Conservation (phyloP, 2,329 filamentous ascomycete genomes). For the Albophoma yamanashiensis region DNA sequence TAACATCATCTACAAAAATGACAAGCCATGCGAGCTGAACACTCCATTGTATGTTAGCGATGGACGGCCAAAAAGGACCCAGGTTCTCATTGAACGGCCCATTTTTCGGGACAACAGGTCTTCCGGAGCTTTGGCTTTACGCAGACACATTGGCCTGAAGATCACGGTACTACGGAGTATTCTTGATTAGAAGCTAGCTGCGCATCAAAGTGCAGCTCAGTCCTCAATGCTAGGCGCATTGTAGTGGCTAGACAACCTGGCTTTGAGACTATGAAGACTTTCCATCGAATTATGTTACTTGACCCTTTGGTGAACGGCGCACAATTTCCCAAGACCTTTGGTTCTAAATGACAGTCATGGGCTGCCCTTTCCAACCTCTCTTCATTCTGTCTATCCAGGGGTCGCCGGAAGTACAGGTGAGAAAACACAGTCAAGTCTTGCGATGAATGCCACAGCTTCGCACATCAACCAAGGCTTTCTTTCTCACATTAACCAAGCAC, state of each 20-base stretch:
- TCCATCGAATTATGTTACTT: too few relatives aligned
- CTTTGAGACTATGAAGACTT: too few relatives aligned
- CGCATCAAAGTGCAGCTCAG: too few relatives aligned
- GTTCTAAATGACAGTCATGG: too few relatives aligned
- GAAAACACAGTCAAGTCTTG: not conserved
- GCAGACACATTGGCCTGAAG: not conserved
- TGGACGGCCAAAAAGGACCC: not conserved
- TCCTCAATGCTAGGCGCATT: too few relatives aligned
- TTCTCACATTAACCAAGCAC: not conserved
- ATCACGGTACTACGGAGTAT: not conserved
- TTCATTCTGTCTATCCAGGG: too few relatives aligned
- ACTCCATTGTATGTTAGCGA: not conserved
- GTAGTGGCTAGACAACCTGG: too few relatives aligned
- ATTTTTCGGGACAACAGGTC: not conserved
- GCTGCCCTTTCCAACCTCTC: too few relatives aligned
- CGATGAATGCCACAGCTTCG: not conserved
- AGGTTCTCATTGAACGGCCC: not conserved
- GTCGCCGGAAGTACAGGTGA: too few relatives aligned
- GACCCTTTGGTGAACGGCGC: too few relatives aligned
- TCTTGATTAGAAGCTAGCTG: not conserved
- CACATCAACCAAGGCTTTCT: not conserved
- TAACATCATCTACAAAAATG: not conserved
- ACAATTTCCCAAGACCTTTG: too few relatives aligned
- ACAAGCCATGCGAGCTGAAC: not conserved
- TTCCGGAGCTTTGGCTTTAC: not conserved